Evolutionary conservation across 2,329 filamentous ascomycete species (phyloP).

Genomic region (Trichoderma brevicompactum): DNA sequence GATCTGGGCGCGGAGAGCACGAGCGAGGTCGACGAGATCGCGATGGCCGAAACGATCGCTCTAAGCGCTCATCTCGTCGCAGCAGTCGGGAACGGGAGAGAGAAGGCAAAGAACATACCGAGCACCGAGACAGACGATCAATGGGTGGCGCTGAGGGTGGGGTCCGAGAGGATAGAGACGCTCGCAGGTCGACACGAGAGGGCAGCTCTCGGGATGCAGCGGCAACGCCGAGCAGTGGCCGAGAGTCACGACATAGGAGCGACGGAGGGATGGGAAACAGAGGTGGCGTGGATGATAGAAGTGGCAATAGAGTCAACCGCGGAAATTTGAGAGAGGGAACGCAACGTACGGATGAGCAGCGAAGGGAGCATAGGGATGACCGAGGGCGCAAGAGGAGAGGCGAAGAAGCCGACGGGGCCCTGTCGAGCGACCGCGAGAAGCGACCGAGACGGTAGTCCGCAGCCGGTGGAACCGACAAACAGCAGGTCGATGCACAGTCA

Average conservation of each 20-base stretch:
- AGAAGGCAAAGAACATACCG: conserved; percentile 51
- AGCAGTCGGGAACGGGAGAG: conserved; percentile 57
- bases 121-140: conserved; percentile 51
- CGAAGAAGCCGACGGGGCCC: conserved; percentile 51
- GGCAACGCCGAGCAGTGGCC: conserved; percentile 37
- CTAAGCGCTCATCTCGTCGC: conserved; percentile 50
- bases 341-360: conserved; percentile 41
- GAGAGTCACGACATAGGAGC: conserved; percentile 42
- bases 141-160: conserved; percentile 40
- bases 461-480: neutral
- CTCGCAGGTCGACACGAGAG: conserved; percentile 40
- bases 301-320: conserved; percentile 41
- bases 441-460: conserved; percentile 51
- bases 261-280: conserved; percentile 35
- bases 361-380: conserved; percentile 43
- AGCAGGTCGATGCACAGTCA: neutral
- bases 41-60: conserved; percentile 47
- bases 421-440: conserved; percentile 57
- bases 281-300: conserved; percentile 42
- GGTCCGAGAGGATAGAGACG: conserved; percentile 43
- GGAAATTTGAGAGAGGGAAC: conserved; percentile 43
- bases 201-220: conserved; percentile 38
- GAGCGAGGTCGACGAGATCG: conserved; percentile 52
- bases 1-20: conserved; percentile 42
- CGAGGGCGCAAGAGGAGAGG: conserved; percentile 49